A percentile compares a stretch with the other conserved stretches of the same genome.
phyloP scores from a whole-genome alignment of 441 rosid species.

The Melastoma candidum region DNA sequence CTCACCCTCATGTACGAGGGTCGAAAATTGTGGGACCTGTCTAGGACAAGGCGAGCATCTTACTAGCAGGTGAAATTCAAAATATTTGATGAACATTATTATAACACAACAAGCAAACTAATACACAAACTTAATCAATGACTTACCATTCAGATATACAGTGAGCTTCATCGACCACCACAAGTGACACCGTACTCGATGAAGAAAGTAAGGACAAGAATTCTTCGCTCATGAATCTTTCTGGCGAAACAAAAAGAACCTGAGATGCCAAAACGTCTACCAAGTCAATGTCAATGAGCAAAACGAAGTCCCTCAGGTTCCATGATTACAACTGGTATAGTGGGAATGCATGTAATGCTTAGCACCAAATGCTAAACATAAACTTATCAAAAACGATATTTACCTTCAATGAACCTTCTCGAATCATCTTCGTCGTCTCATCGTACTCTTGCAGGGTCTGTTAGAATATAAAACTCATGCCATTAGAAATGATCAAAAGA shows the following conservation, averaged over 20 bases:
- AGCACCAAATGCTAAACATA: no score
- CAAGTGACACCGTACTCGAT: slow-evolving; percentile 45
- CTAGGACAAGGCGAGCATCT: background rate
- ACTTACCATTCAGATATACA: slow-evolving; percentile 94
- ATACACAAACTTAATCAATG: slow-evolving; percentile 7
- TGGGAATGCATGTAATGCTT: no score
- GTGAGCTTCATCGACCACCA: slow-evolving; percentile 96
- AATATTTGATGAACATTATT: no score
- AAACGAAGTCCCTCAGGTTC: no score
- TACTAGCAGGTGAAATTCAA: slow-evolving; percentile 8
- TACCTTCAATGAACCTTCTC: slow-evolving; percentile 68
- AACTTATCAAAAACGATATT: slow-evolving; percentile 9
- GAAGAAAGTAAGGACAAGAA: slow-evolving; percentile 59
- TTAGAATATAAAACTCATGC: slow-evolving; percentile 4
- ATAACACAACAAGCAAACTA: no score
- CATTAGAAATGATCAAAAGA: background rate
- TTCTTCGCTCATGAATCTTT: slow-evolving; percentile 66
- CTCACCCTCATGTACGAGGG: slow-evolving; percentile 93
- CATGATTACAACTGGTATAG: no score
- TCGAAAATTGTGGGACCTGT: slow-evolving; percentile 95
- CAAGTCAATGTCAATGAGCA: background rate
- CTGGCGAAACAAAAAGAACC: slow-evolving; percentile 97
- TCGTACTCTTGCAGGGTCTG: slow-evolving; percentile 71
- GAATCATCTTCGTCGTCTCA: slow-evolving; percentile 54
- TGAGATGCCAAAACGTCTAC: slow-evolving; percentile 19